A percentile compares a stretch with the other conserved stretches of the same genome.
Conservation (phyloP, 2,329 filamentous ascomycete species). For the Trichoderma breve region DNA sequence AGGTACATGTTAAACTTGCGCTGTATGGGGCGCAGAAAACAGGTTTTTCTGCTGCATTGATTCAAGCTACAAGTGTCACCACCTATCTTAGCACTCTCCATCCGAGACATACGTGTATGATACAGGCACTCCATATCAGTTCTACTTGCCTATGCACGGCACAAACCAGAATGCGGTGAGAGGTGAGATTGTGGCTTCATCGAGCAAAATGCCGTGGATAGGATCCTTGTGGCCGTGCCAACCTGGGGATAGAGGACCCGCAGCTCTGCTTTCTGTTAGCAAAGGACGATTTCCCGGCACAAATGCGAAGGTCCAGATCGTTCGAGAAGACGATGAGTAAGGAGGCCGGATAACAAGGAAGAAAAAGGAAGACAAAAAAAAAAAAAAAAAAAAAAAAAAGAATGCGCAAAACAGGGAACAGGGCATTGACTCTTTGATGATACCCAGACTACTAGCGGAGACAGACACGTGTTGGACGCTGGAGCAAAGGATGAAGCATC, state of each 20-base stretch:
- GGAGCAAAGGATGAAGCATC: neutral
- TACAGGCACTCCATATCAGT: neutral
- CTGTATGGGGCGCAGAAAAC: neutral
- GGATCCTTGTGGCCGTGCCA: constrained; percentile 1
- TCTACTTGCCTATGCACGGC: neutral
- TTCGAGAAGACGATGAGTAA: constrained; percentile 7
- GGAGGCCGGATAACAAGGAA: neutral
- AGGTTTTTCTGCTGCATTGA: neutral
- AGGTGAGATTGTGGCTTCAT: neutral
- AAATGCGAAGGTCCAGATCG: neutral
- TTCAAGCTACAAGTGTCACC: neutral
- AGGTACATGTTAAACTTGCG: neutral
- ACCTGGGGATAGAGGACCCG: constrained; percentile 7
- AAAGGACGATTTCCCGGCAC: constrained; percentile 1
- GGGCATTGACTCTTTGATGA: constrained; percentile 4
- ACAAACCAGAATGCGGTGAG: constrained; percentile 1
- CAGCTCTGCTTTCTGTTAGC: neutral
- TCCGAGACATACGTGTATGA: neutral
- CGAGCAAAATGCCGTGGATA: neutral
- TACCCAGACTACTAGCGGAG: neutral
- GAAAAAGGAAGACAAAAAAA: neutral
- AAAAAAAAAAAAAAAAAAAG: neutral
- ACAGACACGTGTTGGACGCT: constrained; percentile 5
- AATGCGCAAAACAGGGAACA: neutral
- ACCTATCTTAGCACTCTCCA: neutral